A percentile compares a stretch with the other conserved stretches of the same genome.
These are phyloP conservation scores for Tuber brumale DNA, from an alignment of 495 filamentous ascomycete genomes.

Conservation along the genomic window DNA sequence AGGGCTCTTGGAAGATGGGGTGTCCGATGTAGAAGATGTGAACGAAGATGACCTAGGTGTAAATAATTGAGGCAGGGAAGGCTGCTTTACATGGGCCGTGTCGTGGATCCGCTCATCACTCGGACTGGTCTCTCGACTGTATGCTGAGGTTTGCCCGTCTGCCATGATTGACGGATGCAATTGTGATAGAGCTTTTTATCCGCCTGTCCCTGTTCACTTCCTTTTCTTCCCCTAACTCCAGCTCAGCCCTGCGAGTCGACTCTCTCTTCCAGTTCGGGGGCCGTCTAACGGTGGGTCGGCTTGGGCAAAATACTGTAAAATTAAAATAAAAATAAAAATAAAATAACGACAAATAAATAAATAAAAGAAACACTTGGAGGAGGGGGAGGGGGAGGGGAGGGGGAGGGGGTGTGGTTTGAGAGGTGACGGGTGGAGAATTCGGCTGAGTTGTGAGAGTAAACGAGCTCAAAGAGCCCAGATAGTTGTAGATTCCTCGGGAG, in stretches of 20 bases:
- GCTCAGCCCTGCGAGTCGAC: slow-evolving; percentile 30
- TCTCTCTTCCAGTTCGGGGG: slow-evolving; percentile 21
- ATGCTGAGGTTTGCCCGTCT: slow-evolving; percentile 33
- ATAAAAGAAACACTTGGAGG: slow-evolving; percentile 13
- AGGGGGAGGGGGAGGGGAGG: slow-evolving; percentile 7
- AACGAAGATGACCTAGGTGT: slow-evolving; percentile 31
- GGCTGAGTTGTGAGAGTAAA: slow-evolving; percentile 18
- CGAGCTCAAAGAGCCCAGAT: slow-evolving; percentile 27
- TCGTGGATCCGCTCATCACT: slow-evolving; percentile 31
- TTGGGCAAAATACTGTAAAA: background rate
- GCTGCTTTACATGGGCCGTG: slow-evolving; percentile 37
- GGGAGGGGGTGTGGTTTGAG: slow-evolving; percentile 17
- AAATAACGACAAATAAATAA: slow-evolving; percentile 19
- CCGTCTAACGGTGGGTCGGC: slow-evolving; percentile 26
- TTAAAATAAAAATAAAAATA: background rate
- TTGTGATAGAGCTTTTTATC: slow-evolving; percentile 22
- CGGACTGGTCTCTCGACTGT: slow-evolving; percentile 29
- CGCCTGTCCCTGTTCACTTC: slow-evolving; percentile 20
- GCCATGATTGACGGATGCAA: slow-evolving; percentile 35
- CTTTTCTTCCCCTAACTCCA: slow-evolving; percentile 22
- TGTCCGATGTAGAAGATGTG: slow-evolving; percentile 30
- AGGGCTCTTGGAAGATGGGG: slow-evolving; percentile 33
- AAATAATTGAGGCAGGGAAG: slow-evolving; percentile 38
- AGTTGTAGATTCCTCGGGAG: slow-evolving; percentile 17
- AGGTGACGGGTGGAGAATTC: slow-evolving; percentile 9